These are phyloP conservation scores for Neopestalotiopsis rosae DNA, from an alignment of 2,329 filamentous ascomycete species.

Conservation along the genomic window DNA sequence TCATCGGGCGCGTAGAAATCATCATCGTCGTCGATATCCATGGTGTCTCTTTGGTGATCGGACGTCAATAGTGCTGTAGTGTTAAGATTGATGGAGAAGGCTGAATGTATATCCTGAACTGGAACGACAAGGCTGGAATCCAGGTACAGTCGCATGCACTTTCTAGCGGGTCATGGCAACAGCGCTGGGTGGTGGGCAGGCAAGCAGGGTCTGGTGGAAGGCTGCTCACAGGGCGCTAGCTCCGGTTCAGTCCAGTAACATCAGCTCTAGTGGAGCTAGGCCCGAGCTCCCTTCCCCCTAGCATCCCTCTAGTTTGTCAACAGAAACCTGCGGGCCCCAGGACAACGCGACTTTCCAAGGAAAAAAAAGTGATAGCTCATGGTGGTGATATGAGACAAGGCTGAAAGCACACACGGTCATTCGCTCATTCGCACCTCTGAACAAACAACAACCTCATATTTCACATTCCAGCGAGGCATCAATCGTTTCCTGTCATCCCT, in stretches of 20 bases:
- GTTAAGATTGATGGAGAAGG: background rate
- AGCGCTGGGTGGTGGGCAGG: background rate
- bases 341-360: constrained; percentile 1
- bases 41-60: constrained; percentile 37
- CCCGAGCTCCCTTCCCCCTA: constrained; percentile 9
- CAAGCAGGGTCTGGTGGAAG: background rate
- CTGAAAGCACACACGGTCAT: constrained; percentile 5
- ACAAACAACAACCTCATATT: background rate
- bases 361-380: constrained; percentile 11
- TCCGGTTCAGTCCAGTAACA: background rate
- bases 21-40: constrained; percentile 73
- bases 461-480: background rate
- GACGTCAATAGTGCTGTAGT: constrained; percentile 4
- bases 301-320: constrained; percentile 5
- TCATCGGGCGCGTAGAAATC: constrained; percentile 71
- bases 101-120: background rate
- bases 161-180: background rate
- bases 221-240: background rate
- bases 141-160: background rate
- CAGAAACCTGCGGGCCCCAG: background rate
- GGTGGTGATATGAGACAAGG: constrained; percentile 7
- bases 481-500: background rate
- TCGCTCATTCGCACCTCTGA: background rate
- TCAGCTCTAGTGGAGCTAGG: constrained; percentile 2
- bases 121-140: constrained; percentile 3